These are phyloP conservation scores for Monilinia fructicola DNA, from an alignment of 2,329 filamentous ascomycete species.

Conservation along the genomic window DNA sequence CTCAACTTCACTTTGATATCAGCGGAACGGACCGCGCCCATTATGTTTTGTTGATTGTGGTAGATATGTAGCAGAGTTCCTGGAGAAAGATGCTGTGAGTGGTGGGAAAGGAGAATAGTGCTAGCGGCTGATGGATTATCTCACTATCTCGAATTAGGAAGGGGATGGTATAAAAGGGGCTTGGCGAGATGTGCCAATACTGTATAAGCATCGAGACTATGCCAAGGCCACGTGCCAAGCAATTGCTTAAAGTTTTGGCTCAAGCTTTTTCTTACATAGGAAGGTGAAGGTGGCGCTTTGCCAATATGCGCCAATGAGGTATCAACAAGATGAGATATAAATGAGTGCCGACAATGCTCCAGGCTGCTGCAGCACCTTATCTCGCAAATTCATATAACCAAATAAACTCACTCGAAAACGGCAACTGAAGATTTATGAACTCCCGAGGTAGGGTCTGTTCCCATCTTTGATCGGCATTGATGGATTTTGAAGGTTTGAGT, in stretches of 20 bases:
- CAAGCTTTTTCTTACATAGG: slow-evolving; percentile 3
- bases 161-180: neutral
- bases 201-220: neutral
- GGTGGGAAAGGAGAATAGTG: neutral
- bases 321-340: neutral
- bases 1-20: neutral
- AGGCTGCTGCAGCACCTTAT: slow-evolving; percentile 1
- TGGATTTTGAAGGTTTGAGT: neutral
- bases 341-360: neutral
- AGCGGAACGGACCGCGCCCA: neutral
- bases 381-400: neutral
- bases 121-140: neutral
- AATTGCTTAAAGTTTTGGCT: slow-evolving; percentile 2
- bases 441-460: neutral
- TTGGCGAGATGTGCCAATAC: slow-evolving; percentile 8
- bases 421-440: slow-evolving; percentile 1
- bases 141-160: slow-evolving; percentile 7
- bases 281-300: slow-evolving; percentile 15
- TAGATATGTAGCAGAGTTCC: neutral
- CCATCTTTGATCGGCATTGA: neutral
- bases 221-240: neutral
- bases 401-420: neutral
- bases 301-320: slow-evolving; percentile 15
- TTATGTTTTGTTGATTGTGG: neutral
- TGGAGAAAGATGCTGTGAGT: slow-evolving; percentile 7